Evolutionary conservation across 176 grass and related monocot genomes (phyloP), one percentile per base, ranked within the genome.

Genomic region (Typha latifolia): DNA sequence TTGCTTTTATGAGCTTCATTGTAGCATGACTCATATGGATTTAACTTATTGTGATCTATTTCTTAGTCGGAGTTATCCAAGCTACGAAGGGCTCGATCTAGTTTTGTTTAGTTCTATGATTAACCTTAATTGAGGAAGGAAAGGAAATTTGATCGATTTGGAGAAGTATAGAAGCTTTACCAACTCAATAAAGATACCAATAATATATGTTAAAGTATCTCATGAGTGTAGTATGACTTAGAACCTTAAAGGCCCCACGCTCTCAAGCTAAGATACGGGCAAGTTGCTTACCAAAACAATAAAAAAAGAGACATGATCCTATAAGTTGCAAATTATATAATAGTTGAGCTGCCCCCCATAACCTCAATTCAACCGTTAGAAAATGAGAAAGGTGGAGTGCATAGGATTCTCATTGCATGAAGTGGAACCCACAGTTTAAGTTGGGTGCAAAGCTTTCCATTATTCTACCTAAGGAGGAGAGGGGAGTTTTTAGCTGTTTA

Each of bases 401-500:
- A 84, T 79, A 89, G 26, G 86, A 84, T 95, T 95, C 90, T 75
- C 73, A 52, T 32, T 83, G 79, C 72, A 63, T 73, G 68, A 76
- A 77, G 73, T 74, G 73, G 72, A 70, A 32, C 48, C 69, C 49
- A 74, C 73, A 73, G 19, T 27, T 55, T 69, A 69, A 73, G 70
- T 66, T 69, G 12, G 63, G 67, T 80, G 74, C 69, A 81, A 74
- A 74, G 63, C 86, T 73, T 75, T 71, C 70, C 62, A 62, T 86
- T 83, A 86, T 95, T 86, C 82, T 69, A 22, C 59, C 59, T 63
- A 78, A 72, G 24, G 32, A 56, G 73, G 37, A 37, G 64, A n/a
- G 72, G 82, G 72, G 70, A 65, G 49, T 62, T 80, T 81, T 43
- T 43, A 43, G 37, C 37, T 43, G 37, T 9, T 10, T 86, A 95